phyloP scores from a whole-genome alignment of 352 stramenopile genomes.

The Globisporangium irregulare region DNA sequence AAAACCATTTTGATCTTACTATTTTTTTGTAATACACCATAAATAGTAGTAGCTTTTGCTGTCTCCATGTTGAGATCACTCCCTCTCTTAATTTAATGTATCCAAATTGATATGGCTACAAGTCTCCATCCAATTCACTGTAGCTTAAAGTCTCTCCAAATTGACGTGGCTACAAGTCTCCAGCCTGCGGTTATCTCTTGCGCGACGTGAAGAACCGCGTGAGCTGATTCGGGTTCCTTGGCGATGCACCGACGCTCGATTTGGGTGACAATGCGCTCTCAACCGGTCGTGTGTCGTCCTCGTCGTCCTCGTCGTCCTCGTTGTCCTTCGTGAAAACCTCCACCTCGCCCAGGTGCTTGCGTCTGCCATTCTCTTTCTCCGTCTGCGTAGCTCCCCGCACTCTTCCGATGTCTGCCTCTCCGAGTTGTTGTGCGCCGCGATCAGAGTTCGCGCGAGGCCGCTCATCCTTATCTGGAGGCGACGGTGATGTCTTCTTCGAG shows the following conservation, averaged over 20 bases:
- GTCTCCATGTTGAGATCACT: too few relatives aligned
- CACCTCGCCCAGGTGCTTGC: not conserved
- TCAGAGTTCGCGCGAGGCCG: conserved; percentile 13
- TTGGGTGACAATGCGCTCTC: conserved; percentile 2
- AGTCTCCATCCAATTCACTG: not conserved
- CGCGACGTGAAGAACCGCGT: conserved; percentile 16
- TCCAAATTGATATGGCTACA: too few relatives aligned
- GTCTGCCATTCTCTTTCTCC: not conserved
- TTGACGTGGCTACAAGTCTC: not conserved
- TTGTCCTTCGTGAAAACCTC: conserved; percentile 13
- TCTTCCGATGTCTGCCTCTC: not conserved
- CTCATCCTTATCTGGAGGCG: not conserved
- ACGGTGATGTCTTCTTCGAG: conserved; percentile 4
- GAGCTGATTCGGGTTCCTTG: conserved; percentile 4
- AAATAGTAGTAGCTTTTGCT: not conserved
- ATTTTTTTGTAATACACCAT: too few relatives aligned
- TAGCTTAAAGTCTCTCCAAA: not conserved
- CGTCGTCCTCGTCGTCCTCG: not conserved
- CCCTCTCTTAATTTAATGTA: too few relatives aligned
- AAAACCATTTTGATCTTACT: too few relatives aligned
- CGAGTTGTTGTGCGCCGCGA: conserved; percentile 1
- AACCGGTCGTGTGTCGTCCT: conserved; percentile 2
- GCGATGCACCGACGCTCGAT: not conserved
- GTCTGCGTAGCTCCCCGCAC: not conserved
- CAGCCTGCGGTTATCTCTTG: not conserved